Evolutionary conservation across 345 rosid species (phyloP), one percentile per base, ranked within the genome.

Genomic region (Rhizophora apiculata): DNA sequence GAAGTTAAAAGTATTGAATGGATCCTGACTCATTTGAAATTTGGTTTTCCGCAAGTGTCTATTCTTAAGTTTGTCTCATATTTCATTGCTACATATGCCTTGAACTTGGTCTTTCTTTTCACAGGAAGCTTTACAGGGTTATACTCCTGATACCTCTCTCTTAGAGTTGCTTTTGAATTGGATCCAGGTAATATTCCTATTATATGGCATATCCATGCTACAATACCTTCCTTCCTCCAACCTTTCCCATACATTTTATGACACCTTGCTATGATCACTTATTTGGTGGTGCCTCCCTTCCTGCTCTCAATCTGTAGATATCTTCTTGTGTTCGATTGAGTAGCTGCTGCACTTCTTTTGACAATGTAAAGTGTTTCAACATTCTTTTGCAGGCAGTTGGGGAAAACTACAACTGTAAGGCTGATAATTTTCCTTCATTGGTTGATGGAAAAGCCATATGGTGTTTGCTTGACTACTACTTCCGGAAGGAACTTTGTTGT

Each of bases 381-480:
- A 43, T 43, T 13, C 49, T 62, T 64, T 63, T 82, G 72, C 84
- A 94, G 98, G 89, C 89, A 76, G 78, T 91, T 46, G 80, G 96
- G 27, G 73, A 68, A 65, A 82, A 79, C 57, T 86, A 89, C 77
- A 85, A 92, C 67, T 70, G 82, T 77, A 56, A 78, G 68, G 62
- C 88, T 66, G 86, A 82, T 39, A 71, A 71, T 63, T 79, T 88
- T 76, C 69, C 83, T 68, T 86, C 96, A 67, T 52, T 91, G 80
- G 83, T 79, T 59, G 92, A 94, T 72, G 98, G 98, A 72, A 89
- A 84, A 85, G 96, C 95, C 75, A 79, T 94, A 65, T 94, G 97
- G 98, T 94, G 95, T 81, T 79, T 94, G 82, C 97, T 94, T 74
- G 97, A 94, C 76, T 84, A 78, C 83, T 94, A 91, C 79, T 94